phyloP scores from a whole-genome alignment of 2,329 filamentous ascomycete species.

The Ambrosiella cleistominuta region DNA sequence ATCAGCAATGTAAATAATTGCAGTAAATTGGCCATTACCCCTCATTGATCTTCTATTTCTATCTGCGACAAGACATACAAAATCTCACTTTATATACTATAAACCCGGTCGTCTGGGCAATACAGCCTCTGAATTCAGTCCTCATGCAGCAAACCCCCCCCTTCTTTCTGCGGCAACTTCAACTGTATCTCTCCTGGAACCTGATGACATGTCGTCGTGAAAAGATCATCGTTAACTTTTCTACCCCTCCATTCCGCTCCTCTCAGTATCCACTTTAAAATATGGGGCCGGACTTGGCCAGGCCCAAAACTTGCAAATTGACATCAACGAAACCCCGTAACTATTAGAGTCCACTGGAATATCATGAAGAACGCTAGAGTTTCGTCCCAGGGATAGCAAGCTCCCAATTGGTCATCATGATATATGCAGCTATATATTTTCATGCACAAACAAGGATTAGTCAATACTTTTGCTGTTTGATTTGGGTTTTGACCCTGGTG shows the following conservation, averaged over 20 bases:
- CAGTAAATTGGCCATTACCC: too few relatives aligned
- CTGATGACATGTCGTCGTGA: not conserved
- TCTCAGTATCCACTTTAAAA: conserved; percentile 1
- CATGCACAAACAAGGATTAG: too few relatives aligned
- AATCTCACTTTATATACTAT: too few relatives aligned
- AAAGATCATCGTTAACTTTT: not conserved
- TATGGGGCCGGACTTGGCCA: not conserved
- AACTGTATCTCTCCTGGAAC: not conserved
- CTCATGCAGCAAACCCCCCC: not conserved
- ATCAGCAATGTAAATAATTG: too few relatives aligned
- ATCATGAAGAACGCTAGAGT: not conserved
- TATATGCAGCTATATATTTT: too few relatives aligned
- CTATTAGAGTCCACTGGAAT: not conserved
- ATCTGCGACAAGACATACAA: too few relatives aligned
- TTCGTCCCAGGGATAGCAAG: not conserved
- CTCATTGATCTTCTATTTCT: too few relatives aligned
- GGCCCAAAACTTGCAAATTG: not conserved
- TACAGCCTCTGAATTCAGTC: too few relatives aligned
- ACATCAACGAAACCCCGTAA: not conserved
- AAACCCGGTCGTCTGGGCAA: too few relatives aligned
- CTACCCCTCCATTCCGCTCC: conserved; percentile 3
- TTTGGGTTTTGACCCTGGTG: not conserved
- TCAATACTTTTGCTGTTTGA: too few relatives aligned
- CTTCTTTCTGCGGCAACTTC: not conserved
- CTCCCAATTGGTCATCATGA: too few relatives aligned